phyloP scores from a whole-genome alignment of 2,329 filamentous ascomycete genomes.

The Aspergillus sp. region DNA sequence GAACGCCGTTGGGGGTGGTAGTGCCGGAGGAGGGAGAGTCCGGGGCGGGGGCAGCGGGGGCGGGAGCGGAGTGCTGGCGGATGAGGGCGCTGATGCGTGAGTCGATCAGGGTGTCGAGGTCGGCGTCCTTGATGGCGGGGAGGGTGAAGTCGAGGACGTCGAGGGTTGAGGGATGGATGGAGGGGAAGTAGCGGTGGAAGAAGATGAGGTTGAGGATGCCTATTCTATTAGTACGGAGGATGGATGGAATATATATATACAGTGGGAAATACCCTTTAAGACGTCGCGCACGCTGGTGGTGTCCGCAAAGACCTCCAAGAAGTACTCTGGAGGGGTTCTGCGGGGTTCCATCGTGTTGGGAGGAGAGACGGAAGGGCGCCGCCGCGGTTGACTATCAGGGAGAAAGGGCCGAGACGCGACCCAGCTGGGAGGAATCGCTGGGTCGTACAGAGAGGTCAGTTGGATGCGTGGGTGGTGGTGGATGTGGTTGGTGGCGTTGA shows the following conservation, averaged over 20 bases:
- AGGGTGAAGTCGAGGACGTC: slow-evolving; percentile 89
- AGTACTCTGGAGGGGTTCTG: slow-evolving; percentile 75
- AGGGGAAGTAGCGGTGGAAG: slow-evolving; percentile 96
- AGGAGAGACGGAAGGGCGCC: neutral
- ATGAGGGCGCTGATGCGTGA: slow-evolving; percentile 76
- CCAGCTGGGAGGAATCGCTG: neutral
- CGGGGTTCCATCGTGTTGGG: slow-evolving; percentile 58
- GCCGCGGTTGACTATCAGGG: neutral
- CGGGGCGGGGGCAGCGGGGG: slow-evolving; percentile 36
- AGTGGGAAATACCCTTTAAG: slow-evolving; percentile 69
- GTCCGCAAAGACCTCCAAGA: slow-evolving; percentile 90
- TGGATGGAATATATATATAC: neutral
- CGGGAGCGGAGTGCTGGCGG: slow-evolving; percentile 65
- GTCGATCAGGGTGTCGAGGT: slow-evolving; percentile 91
- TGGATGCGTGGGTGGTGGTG: neutral
- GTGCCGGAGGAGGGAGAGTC: slow-evolving; percentile 12
- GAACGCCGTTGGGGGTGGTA: slow-evolving; percentile 50
- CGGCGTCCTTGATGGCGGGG: slow-evolving; percentile 82
- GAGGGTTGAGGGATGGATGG: slow-evolving; percentile 75
- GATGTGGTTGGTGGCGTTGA: neutral
- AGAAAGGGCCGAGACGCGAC: neutral
- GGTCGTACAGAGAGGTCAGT: neutral
- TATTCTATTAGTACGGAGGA: slow-evolving; percentile 34
- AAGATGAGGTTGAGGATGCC: slow-evolving; percentile 96
- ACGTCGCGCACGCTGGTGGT: slow-evolving; percentile 86